These are phyloP conservation scores for Leccinum colubrinum DNA, from an alignment of 1,284 basidiomycete species.

Conservation along the genomic window DNA sequence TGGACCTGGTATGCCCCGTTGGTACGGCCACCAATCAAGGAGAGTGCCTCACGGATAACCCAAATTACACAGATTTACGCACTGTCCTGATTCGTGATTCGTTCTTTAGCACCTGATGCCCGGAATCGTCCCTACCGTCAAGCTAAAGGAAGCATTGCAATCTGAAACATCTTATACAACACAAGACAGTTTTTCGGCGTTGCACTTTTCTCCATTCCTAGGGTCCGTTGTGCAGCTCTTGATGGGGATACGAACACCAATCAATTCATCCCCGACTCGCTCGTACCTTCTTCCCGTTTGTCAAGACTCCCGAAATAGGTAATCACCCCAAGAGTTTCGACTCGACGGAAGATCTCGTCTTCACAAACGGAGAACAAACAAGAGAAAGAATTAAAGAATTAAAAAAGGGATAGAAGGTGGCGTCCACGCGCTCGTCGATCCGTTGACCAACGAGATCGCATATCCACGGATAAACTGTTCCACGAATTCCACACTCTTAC, in stretches of 20 bases:
- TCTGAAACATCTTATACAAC: background rate
- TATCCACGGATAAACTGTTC: constrained; percentile 3
- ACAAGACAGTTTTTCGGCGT: background rate
- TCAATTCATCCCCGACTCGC: background rate
- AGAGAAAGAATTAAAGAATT: background rate
- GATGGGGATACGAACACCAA: background rate
- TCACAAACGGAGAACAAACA: background rate
- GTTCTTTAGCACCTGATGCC: background rate
- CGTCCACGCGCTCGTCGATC: background rate
- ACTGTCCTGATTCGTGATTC: background rate
- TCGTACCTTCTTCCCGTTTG: background rate
- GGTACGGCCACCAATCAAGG: background rate
- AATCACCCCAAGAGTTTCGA: background rate
- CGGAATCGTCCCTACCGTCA: background rate
- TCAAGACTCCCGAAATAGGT: constrained; percentile 1
- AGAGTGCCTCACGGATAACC: constrained; percentile 13
- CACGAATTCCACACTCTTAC: background rate
- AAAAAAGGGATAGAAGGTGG: background rate
- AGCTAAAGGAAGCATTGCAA: background rate
- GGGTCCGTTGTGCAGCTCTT: background rate
- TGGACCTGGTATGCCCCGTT: background rate
- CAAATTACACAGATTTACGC: background rate
- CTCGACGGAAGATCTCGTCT: constrained; percentile 1
- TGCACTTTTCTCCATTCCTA: background rate
- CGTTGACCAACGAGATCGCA: background rate